Evolutionary conservation across 2,329 filamentous ascomycete species (phyloP).

Genomic region (Leptodontidium sp.): DNA sequence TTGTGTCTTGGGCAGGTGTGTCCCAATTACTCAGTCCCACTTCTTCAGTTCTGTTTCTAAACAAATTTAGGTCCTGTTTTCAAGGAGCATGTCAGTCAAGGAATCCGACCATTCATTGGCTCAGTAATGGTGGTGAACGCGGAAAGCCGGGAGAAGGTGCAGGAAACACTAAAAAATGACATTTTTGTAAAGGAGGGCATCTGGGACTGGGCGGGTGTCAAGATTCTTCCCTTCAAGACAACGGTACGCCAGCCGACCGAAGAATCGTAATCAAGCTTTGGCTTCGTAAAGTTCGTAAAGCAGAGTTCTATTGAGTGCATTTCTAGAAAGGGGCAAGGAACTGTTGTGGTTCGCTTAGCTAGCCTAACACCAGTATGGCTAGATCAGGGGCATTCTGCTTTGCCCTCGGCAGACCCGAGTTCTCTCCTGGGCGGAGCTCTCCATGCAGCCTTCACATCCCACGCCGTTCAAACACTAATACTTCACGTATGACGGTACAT

Average conservation of each 20-base stretch:
- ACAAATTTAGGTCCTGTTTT: conserved; percentile 7
- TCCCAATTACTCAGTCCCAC: not conserved
- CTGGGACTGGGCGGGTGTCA: conserved; percentile 15
- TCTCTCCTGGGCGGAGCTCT: too few species aligned
- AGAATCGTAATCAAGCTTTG: not conserved
- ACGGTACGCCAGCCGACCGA: not conserved
- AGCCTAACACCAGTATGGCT: not conserved
- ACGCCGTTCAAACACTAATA: too few species aligned
- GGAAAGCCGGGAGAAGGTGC: conserved; percentile 13
- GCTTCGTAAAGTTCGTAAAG: too few species aligned
- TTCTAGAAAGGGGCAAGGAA: too few species aligned
- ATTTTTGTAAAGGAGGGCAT: conserved; percentile 16
- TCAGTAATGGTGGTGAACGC: conserved; percentile 18
- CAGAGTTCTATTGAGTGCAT: too few species aligned
- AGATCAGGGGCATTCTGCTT: conserved; percentile 3
- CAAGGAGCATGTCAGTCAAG: conserved; percentile 16
- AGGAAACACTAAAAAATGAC: conserved; percentile 10
- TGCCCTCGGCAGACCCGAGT: not conserved
- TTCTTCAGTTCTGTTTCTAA: not conserved
- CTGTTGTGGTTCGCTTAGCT: too few species aligned
- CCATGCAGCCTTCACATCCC: too few species aligned
- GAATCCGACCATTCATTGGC: conserved; percentile 11
- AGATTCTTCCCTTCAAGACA: conserved; percentile 13
- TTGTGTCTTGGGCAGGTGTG: conserved; percentile 16
- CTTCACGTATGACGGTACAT: too few species aligned